phyloP scores from a whole-genome alignment of 176 grass and related monocot species.

The Coix lacrymajobi region DNA sequence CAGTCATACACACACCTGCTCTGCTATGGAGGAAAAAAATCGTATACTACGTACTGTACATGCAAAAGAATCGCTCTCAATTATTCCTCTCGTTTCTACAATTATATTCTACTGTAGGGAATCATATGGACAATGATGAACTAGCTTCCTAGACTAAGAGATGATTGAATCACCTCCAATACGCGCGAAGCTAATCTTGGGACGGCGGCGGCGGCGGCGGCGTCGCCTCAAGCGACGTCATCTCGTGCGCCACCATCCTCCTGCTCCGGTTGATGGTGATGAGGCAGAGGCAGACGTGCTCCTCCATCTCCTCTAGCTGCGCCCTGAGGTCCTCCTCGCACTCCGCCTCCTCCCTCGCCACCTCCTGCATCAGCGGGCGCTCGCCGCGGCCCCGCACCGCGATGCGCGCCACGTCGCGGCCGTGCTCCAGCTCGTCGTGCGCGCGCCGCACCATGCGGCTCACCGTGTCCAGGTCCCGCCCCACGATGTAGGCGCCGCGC shows the following conservation, averaged over 20 bases:
- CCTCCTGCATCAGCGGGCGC: constrained; percentile 46
- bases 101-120: background rate
- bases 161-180: no score
- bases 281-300: constrained; percentile 81
- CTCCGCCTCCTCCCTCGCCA: constrained; percentile 45
- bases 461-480: constrained; percentile 76
- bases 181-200: background rate
- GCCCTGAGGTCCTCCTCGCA: constrained; percentile 49
- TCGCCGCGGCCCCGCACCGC: constrained; percentile 28
- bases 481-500: constrained; percentile 78
- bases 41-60: background rate
- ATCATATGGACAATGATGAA: background rate
- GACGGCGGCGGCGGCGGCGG: background rate
- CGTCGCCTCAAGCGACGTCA: constrained; percentile 1
- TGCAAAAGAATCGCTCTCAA: background rate
- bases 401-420: constrained; percentile 60
- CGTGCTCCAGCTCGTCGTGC: constrained; percentile 87
- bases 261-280: constrained; percentile 79
- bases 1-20: background rate
- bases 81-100: background rate
- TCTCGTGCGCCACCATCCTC: constrained; percentile 58
- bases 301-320: constrained; percentile 78
- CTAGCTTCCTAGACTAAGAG: background rate
- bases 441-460: constrained; percentile 73
- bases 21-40: no score